A percentile compares a stretch with the other conserved stretches of the same genome.
Conservation (phyloP, 768 basidiomycete species). For the Psilocybe tampanensis region DNA sequence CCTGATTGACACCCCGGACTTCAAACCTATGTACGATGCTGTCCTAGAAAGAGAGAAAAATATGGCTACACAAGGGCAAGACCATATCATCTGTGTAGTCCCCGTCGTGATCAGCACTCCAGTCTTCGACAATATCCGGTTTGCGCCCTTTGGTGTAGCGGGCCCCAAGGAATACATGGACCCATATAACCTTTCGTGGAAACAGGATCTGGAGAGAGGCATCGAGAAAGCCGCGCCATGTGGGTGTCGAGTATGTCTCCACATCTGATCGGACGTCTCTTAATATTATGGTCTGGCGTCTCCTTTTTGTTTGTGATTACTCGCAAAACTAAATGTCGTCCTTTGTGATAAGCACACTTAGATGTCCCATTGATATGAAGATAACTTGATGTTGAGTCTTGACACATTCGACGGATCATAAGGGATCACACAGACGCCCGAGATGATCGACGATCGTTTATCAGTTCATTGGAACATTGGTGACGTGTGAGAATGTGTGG, state of each 20-base stretch:
- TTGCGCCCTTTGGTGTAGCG: not conserved
- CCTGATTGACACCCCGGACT: not conserved
- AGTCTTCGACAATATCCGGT: not conserved
- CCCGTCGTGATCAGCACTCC: not conserved
- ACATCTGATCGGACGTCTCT: not conserved
- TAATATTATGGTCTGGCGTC: too few relatives aligned
- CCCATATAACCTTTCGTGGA: not conserved
- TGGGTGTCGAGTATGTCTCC: not conserved
- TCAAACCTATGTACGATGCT: not conserved
- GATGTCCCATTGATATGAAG: too few relatives aligned
- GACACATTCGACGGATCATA: too few relatives aligned
- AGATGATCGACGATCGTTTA: too few relatives aligned
- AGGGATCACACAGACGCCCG: too few relatives aligned
- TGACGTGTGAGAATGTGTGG: too few relatives aligned
- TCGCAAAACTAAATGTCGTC: too few relatives aligned
- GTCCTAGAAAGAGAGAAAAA: not conserved
- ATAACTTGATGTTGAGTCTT: too few relatives aligned
- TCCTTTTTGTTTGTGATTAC: too few relatives aligned
- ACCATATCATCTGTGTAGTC: not conserved
- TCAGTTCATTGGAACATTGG: too few relatives aligned
- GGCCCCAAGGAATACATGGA: not conserved
- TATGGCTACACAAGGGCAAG: not conserved
- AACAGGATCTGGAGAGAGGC: not conserved
- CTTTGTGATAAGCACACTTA: too few relatives aligned
- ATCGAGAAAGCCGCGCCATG: not conserved